A percentile compares a stretch with the other conserved stretches of the same genome.
These are phyloP conservation scores for Magnolia changhungtana DNA, from an alignment of 164 flowering plant genomes.

Conservation along the genomic window DNA sequence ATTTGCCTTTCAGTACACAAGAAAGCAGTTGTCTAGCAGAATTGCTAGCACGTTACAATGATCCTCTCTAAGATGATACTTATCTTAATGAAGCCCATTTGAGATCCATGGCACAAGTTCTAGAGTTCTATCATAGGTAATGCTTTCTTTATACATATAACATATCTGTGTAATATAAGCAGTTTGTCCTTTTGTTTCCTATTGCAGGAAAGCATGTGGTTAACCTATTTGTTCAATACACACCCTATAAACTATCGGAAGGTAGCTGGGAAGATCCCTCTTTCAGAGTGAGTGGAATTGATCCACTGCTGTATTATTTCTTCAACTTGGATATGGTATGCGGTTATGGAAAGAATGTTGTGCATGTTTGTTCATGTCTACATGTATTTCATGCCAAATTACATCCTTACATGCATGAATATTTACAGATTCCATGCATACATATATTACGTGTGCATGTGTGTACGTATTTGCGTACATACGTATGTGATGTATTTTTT, in stretches of 20 bases:
- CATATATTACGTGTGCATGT: too few species aligned
- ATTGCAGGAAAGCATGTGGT: slow-evolving; percentile 84
- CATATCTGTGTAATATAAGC: too few species aligned
- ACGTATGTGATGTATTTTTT: too few species aligned
- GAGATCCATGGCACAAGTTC: too few species aligned
- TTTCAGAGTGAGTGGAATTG: slow-evolving; percentile 58
- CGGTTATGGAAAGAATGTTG: background rate
- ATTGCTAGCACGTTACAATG: background rate
- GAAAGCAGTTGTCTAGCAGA: background rate
- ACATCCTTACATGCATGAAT: too few species aligned
- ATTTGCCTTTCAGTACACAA: background rate
- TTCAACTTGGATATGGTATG: background rate
- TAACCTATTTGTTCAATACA: slow-evolving; percentile 86
- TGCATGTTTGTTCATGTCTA: background rate
- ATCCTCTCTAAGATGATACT: too few species aligned
- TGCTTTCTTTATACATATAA: too few species aligned
- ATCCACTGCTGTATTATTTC: background rate
- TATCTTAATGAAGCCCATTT: too few species aligned
- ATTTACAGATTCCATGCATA: too few species aligned
- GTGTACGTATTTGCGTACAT: too few species aligned
- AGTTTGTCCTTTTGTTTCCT: background rate
- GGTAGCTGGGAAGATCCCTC: slow-evolving; percentile 86
- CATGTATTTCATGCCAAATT: too few species aligned
- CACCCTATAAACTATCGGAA: slow-evolving; percentile 76
- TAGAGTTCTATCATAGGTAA: too few species aligned